Base-by-base conservation (phyloP, 352 stramenopile species). In the Globisporangium iwayamae region DNA sequence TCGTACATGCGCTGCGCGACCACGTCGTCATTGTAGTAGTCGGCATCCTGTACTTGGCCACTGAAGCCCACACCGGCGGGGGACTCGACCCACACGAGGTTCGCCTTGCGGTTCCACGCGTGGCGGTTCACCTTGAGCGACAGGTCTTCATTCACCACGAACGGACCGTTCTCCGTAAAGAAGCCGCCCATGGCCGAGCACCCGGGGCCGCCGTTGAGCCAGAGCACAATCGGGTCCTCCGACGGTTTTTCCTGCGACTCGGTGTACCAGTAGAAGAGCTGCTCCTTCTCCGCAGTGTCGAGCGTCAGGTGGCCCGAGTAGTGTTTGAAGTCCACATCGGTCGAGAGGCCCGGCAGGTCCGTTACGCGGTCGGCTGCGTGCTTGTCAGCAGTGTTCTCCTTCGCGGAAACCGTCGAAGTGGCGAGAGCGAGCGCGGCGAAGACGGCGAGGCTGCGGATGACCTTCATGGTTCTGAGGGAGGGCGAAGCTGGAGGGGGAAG, bases 21-120 rank as follows among this genome's bases (percentile, higher is more conserved):
- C 9, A 76, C 71, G 60, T 89, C 81, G 55, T 95, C 86, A 58
- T 94, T 93, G 69, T 90, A 90, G 78, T 95, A 90, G n/a, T 70
- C 72, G 14, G 72, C 70, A 25, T 81, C 67, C 66, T 89, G 65
- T 8, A 90, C 62, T 0, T 81, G 69, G 18, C 80, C 76, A 53
- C 74, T 88, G 68, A 92, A 95, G 53, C 87, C 87, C 25, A 91
- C 83, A 1, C 84, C 82, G 0, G 82, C 80, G 4, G 84, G 84
- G 20, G 81, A 88, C 69, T 93, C 82, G 58, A 93, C 76, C 80
- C 81, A 91, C 71, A 91, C 73, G 59, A 91, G 71, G 70, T 91
- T 91, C 34, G 77, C 78, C 62, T 85, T 85, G 62, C 82, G 80
- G 73, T 91, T 91, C 82, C 82, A 91, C 66, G 85, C 80, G 71